A percentile compares a stretch with the other conserved stretches of the same genome.
These are phyloP conservation scores for Fusarium vanettenii DNA, from an alignment of 2,329 filamentous ascomycete species.

Conservation along the genomic window DNA sequence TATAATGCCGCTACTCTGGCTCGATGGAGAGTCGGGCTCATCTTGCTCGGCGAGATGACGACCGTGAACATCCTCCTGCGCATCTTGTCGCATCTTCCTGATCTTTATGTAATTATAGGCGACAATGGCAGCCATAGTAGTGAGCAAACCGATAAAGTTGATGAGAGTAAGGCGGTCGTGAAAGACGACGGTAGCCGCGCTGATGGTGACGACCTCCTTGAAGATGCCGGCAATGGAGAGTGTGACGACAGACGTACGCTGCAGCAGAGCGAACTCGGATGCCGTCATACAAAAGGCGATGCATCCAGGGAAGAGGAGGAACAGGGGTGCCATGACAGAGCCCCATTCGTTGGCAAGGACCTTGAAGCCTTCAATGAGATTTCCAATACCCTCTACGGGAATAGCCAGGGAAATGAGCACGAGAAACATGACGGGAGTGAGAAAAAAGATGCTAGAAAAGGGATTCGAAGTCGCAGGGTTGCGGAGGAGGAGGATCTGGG, in stretches of 20 bases:
- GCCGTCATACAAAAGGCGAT: conserved; percentile 98
- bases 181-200: conserved; percentile 87
- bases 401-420: conserved; percentile 84
- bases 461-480: conserved; percentile 97
- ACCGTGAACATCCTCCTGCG: conserved; percentile 63
- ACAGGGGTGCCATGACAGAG: conserved; percentile 70
- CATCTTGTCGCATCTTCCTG: conserved; percentile 84
- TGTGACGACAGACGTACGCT: conserved; percentile 95
- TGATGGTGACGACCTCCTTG: conserved; percentile 98
- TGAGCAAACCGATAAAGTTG: conserved; percentile 87
- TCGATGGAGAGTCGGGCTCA: conserved; percentile 46
- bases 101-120: conserved; percentile 98
- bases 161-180: conserved; percentile 87
- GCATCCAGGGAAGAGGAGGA: conserved; percentile 88
- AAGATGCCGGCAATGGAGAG: conserved; percentile 98
- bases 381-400: conserved; percentile 82
- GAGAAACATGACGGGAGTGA: conserved; percentile 97
- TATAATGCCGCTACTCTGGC: conserved; percentile 54
- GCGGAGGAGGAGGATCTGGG: conserved; percentile 92
- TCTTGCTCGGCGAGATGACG: conserved; percentile 50
- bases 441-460: conserved; percentile 95
- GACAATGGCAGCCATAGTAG: conserved; percentile 87
- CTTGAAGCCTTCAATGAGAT: conserved; percentile 74
- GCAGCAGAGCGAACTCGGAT: conserved; percentile 92
- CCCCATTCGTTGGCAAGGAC: conserved; percentile 77